Evolutionary conservation across 768 basidiomycete species (phyloP).

Genomic region (Podaxis sp.): DNA sequence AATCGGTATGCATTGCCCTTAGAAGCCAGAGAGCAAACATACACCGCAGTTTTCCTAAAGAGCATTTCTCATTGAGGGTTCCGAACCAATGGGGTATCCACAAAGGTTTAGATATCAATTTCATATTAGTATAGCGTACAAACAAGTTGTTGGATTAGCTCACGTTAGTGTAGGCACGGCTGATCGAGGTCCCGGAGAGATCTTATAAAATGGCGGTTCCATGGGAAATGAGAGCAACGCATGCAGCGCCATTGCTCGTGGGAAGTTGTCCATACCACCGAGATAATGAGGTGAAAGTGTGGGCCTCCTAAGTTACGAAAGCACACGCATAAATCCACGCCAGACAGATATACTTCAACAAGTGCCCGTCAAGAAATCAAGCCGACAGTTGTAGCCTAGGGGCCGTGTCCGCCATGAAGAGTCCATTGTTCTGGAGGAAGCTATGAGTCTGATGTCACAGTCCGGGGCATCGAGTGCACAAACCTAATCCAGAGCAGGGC

Average conservation of each 20-base stretch:
- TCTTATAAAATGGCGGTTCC: constrained; percentile 27
- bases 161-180: constrained; percentile 37
- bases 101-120: background rate
- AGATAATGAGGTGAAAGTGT: no score
- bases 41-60: background rate
- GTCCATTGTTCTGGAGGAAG: background rate
- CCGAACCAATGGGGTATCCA: constrained; percentile 15
- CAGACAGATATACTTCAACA: constrained; percentile 18
- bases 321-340: constrained; percentile 19
- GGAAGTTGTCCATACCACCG: no score
- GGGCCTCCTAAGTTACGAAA: background rate
- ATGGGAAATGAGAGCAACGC: constrained; percentile 24
- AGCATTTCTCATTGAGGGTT: constrained; percentile 11
- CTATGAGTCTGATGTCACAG: background rate
- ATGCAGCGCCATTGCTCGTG: background rate
- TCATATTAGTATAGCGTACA: background rate
- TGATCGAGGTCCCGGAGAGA: constrained; percentile 34
- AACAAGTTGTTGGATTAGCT: background rate
- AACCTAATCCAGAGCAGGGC: background rate
- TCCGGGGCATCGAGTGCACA: background rate
- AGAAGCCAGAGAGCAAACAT: background rate
- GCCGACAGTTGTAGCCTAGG: background rate
- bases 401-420: background rate
- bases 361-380: background rate
- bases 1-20: background rate